phyloP scores from a whole-genome alignment of 83 land plant species.

The Larix sibirica region DNA sequence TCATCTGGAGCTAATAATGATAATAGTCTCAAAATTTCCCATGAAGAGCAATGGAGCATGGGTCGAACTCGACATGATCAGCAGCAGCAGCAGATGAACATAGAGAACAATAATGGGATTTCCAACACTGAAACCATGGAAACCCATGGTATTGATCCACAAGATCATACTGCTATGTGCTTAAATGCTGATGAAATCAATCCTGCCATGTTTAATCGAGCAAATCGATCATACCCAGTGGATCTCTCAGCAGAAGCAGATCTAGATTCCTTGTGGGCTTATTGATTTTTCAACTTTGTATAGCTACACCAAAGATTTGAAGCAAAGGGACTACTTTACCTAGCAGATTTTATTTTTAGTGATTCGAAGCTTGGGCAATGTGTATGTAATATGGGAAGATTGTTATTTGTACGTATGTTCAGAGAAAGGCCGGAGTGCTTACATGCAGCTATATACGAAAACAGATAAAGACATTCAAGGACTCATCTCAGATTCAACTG shows the following conservation, averaged over 20 bases:
- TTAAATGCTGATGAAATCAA: not conserved
- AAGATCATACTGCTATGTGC: conserved; percentile 1
- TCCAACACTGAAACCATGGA: not conserved
- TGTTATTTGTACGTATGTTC: no score
- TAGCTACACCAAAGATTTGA: no score
- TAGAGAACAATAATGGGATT: not conserved
- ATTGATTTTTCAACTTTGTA: not conserved
- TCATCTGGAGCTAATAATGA: not conserved
- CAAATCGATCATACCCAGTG: not conserved
- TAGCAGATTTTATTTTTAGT: no score
- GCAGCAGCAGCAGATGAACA: no score
- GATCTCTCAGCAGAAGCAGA: not conserved
- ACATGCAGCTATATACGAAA: no score
- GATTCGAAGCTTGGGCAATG: no score
- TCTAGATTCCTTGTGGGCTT: conserved; percentile 10
- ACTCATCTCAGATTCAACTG: no score
- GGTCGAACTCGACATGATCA: not conserved
- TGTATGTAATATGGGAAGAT: no score
- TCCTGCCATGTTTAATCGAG: conserved; percentile 1
- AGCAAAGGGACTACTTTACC: no score
- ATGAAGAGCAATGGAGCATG: not conserved
- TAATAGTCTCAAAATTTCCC: not conserved
- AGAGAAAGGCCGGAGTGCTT: no score
- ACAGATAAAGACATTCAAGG: no score
- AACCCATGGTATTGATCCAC: not conserved